Base-by-base conservation (phyloP, 2,329 filamentous ascomycete genomes). In the Pestalotiopsis sp. region DNA sequence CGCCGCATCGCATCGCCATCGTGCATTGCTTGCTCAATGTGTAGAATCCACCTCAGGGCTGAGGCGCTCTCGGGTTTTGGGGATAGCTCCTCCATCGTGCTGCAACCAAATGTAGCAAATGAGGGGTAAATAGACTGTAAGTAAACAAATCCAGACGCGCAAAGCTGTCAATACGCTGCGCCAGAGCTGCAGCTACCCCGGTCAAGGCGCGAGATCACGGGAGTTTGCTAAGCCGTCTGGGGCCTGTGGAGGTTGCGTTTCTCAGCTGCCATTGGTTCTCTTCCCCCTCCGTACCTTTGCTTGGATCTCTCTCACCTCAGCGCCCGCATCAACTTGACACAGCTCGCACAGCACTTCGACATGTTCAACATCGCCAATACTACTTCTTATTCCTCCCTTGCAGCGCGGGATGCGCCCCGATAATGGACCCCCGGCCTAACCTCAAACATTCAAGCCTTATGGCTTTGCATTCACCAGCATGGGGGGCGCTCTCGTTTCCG, bases 161-260 rank as follows among this genome's bases (percentile, higher is more conserved):
- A 39, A 31, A 64, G 39, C 61, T 49, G 23, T 64, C 38, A 64
- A 64, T 39, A 64, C 36, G 20, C 13, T 38, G 41, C 61, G 12
- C 12, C 38, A 41, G n/a, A 23, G 25, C 61, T 49, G 61, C 41
- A 64, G 61, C 61, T 64, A 64, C 25, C 61, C 61, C 20, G 23
- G 61, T 52, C 61, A 25, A 45, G 20, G 23, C 61, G 61, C 61
- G 61, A 64, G 61, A 64, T 64, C 61, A 64, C 61, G 61, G 61
- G 61, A 64, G 36, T 23, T 20, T 25, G 61, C 61, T 64, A 64
- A 64, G 61, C 61, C 61, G 13, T 45, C 13, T 13, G 45, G 61
- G 61, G 39, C 61, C 57, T 64, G 39, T 20, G 36, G 39, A 45
- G n/a, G 13, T 64, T 41, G n/a, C 12, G n/a, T 52, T 11, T n/a